phyloP scores from a whole-genome alignment of 371 early-diverging fungal species.

The Lichtheimia ramosa region DNA sequence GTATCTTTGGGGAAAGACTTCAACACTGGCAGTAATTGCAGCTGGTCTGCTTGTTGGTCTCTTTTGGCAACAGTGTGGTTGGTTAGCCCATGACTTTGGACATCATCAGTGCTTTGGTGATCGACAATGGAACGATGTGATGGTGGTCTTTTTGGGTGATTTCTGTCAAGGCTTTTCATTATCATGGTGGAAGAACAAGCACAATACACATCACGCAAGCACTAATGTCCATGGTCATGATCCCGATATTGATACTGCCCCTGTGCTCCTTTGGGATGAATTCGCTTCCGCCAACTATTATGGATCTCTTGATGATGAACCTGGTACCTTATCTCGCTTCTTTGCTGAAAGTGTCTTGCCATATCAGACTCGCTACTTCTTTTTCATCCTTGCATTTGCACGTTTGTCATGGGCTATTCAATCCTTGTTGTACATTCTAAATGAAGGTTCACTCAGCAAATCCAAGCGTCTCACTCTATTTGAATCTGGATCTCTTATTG shows the following conservation, averaged over 20 bases:
- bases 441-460: slow-evolving; percentile 55
- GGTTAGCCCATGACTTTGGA: slow-evolving; percentile 86
- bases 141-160: slow-evolving; percentile 77
- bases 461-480: slow-evolving; percentile 47
- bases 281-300: slow-evolving; percentile 76
- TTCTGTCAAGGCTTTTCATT: slow-evolving; percentile 79
- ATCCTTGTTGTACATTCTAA: slow-evolving; percentile 63
- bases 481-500: slow-evolving; percentile 59
- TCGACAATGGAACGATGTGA: slow-evolving; percentile 61
- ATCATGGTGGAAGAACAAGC: slow-evolving; percentile 90
- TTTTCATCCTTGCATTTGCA: slow-evolving; percentile 81
- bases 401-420: slow-evolving; percentile 78
- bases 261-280: slow-evolving; percentile 84
- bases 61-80: slow-evolving; percentile 89
- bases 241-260: slow-evolving; percentile 90
- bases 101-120: slow-evolving; percentile 85
- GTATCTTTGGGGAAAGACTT: slow-evolving; percentile 52
- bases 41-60: slow-evolving; percentile 70
- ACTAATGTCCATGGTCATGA: slow-evolving; percentile 84
- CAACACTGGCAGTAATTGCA: slow-evolving; percentile 53
- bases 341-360: slow-evolving; percentile 58
- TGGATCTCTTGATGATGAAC: slow-evolving; percentile 51
- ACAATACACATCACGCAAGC: slow-evolving; percentile 86
- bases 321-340: slow-evolving; percentile 58
- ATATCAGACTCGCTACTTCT: slow-evolving; percentile 79